phyloP scores from a whole-genome alignment of 768 basidiomycete genomes.

The Mycena leptocephala region DNA sequence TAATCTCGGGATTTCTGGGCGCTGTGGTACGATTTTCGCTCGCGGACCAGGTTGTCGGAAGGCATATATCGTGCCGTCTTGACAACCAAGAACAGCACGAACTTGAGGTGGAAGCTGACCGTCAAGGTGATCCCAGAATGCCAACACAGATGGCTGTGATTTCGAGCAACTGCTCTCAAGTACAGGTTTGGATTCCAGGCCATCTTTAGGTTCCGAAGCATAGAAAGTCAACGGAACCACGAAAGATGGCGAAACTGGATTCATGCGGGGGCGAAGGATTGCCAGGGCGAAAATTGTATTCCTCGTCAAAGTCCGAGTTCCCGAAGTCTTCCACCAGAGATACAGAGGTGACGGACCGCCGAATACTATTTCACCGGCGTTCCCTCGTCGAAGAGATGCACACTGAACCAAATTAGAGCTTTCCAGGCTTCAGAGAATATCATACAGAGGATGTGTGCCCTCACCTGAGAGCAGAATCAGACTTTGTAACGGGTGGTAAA shows the following conservation, averaged over 20 bases:
- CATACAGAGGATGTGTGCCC: too few species aligned
- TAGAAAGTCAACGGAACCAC: slow-evolving; percentile 56
- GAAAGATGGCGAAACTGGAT: slow-evolving; percentile 34
- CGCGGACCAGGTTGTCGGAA: slow-evolving; percentile 46
- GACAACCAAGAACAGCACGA: slow-evolving; percentile 56
- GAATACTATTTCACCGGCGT: too few species aligned
- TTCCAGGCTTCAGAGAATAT: too few species aligned
- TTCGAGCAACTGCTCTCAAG: slow-evolving; percentile 52
- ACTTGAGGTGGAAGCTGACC: slow-evolving; percentile 32
- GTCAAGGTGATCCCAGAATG: slow-evolving; percentile 44
- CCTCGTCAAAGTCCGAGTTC: too few species aligned
- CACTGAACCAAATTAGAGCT: too few species aligned
- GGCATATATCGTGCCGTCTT: slow-evolving; percentile 63
- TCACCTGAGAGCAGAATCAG: too few species aligned
- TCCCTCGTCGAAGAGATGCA: too few species aligned
- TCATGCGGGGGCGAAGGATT: slow-evolving; percentile 23
- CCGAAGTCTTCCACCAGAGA: too few species aligned
- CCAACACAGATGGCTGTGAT: slow-evolving; percentile 49
- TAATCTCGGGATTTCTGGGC: slow-evolving; percentile 30
- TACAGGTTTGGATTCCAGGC: slow-evolving; percentile 23
- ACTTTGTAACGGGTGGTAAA: too few species aligned
- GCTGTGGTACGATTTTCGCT: slow-evolving; percentile 34
- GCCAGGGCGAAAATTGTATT: neutral
- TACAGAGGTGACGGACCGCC: neutral
- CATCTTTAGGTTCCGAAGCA: slow-evolving; percentile 26